A percentile compares a stretch with the other conserved stretches of the same genome.
Conservation (phyloP, 208 protist species). For the Perkinsela sp. region DNA sequence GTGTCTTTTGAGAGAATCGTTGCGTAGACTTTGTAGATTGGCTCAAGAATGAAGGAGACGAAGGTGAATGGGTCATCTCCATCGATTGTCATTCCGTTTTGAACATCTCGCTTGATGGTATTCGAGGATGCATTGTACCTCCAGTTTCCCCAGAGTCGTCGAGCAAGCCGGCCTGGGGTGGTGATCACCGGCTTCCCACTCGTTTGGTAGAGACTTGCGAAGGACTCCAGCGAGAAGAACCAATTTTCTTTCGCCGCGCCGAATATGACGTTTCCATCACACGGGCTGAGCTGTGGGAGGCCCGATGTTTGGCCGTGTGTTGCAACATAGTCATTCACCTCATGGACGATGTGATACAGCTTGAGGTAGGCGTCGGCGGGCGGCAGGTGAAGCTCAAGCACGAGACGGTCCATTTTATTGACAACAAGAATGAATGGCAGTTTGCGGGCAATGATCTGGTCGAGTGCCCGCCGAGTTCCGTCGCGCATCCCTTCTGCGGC, state of each 20-base stretch:
- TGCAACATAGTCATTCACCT: conserved; percentile 71
- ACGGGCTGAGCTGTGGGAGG: conserved; percentile 15
- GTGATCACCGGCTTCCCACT: conserved; percentile 16
- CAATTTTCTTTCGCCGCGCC: conserved; percentile 41
- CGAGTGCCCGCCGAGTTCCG: conserved; percentile 44
- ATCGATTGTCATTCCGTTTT: background rate
- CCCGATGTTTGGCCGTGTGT: conserved; percentile 7
- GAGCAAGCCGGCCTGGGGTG: conserved; percentile 24
- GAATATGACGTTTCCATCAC: conserved; percentile 70
- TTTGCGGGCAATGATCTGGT: conserved; percentile 33
- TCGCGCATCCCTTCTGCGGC: conserved; percentile 76
- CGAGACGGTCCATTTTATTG: conserved; percentile 91
- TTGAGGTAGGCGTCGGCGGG: conserved; percentile 92
- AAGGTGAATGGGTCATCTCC: conserved; percentile 89
- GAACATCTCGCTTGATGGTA: background rate
- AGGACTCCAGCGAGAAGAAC: conserved; percentile 74
- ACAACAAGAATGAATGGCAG: conserved; percentile 70
- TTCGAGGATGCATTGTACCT: conserved; percentile 24
- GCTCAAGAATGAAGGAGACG: conserved; percentile 90
- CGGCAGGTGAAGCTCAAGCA: conserved; percentile 93
- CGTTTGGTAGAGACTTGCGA: conserved; percentile 72
- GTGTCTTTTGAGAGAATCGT: background rate
- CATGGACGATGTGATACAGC: conserved; percentile 74
- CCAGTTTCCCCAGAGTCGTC: conserved; percentile 86
- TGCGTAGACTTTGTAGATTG: conserved; percentile 87